Evolutionary conservation across 768 basidiomycete genomes (phyloP), one percentile per base, ranked within the genome.

Genomic region (Sarcodon aspratus): DNA sequence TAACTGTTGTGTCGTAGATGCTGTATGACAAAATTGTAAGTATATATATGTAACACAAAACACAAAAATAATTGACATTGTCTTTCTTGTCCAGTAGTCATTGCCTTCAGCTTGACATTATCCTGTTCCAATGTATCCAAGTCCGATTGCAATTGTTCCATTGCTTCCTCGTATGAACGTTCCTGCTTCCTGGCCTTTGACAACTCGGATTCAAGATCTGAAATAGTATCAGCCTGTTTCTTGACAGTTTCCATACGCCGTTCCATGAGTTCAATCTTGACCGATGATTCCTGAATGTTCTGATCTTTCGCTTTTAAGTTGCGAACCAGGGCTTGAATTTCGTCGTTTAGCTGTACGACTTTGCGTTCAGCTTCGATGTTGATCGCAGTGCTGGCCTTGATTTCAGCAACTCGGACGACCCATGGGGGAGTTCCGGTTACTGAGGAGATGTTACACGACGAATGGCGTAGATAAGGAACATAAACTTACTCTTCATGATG

Each of bases 251-350:
- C 94, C 73, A 93, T 82, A 33, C 92, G 78, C 43, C 93, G 80
- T 61, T 96, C 93, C 79, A 98, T 87, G 11, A 94, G 74, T 62
- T 97, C 91, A 49, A 97, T 91, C 72, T 94, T 97, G 48, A 97
- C 93, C 2, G 71, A 69, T 5, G 82, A 72, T 59, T 98, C 96
- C 63, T 97, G 92, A 34, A 91, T 81, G 21, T 66, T 74, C 70
- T 96, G 92, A 53, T 98, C 96, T 66, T 89, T 82, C n/a, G 78
- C 67, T 61, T 86, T 87, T 59, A 97, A 73, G 45, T 76, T 87
- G 32, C 93, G 82, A 31, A 84, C 76, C 36, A 98, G 79, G 7
- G 84, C 84, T 58, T 91, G 86, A 55, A 96, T 78, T 64, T 98
- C 91, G 53, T 96, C 94, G 53, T 82, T 86, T 18, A 96, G 74